These are phyloP conservation scores for Yamadazyma laniorum DNA, from an alignment of 805 yeast species.

Conservation along the genomic window DNA sequence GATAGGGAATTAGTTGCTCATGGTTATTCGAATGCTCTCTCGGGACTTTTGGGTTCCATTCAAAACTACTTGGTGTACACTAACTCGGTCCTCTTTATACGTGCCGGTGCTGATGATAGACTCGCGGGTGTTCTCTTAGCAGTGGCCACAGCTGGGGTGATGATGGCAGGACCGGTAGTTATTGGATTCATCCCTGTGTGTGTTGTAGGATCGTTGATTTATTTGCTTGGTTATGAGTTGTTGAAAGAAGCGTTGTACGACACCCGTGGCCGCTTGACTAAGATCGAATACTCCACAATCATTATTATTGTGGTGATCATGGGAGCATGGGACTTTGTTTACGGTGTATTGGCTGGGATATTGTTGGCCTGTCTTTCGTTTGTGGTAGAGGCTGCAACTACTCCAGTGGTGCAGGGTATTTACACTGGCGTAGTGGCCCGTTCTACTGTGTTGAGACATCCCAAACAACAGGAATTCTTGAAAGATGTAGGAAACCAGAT, in stretches of 20 bases:
- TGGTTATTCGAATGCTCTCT: constrained; percentile 82
- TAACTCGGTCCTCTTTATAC: constrained; percentile 83
- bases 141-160: constrained; percentile 70
- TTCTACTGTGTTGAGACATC: constrained; percentile 89
- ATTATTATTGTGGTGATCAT: constrained; percentile 84
- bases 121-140: constrained; percentile 90
- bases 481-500: constrained; percentile 87
- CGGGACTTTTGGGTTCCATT: constrained; percentile 83
- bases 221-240: constrained; percentile 85
- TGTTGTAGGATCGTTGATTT: constrained; percentile 92
- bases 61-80: constrained; percentile 96
- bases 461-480: constrained; percentile 81
- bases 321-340: constrained; percentile 95
- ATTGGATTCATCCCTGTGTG: constrained; percentile 93
- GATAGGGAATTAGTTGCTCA: constrained; percentile 94
- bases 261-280: constrained; percentile 71
- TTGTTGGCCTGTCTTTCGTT: constrained; percentile 91
- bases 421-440: constrained; percentile 87
- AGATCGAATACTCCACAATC: constrained; percentile 81
- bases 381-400: constrained; percentile 85
- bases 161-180: constrained; percentile 88
- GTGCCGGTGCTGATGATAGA: constrained; percentile 92
- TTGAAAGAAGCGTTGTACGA: constrained; percentile 83
- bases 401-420: constrained; percentile 76
- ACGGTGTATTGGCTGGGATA: constrained; percentile 88